Evolutionary conservation across 1,139 yeast species (phyloP), one percentile per base, ranked within the genome.

Genomic region (Lodderomyces elongisporus): DNA sequence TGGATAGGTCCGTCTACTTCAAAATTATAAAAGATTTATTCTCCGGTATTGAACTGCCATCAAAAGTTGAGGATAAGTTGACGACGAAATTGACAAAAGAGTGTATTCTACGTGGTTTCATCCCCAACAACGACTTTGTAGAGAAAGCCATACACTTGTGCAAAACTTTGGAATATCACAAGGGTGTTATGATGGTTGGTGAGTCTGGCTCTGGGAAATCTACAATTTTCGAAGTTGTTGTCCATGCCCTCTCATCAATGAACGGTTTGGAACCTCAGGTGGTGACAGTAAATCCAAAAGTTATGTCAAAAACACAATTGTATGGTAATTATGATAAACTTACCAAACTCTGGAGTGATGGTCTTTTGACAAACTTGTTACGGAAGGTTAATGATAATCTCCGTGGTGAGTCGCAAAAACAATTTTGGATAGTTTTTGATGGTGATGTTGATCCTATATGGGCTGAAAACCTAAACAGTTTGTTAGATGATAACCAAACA

Each of bases 381-480:
- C 64, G 98, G 44, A 70, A 63, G 33, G 70, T 81, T 1, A 63
- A 62, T 7, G 75, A 73, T 5, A 80, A 79, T 44, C 48, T 74
- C 8, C 60, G 83, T 28, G 87, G 85, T 2, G 87, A 80, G 44
- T 53, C 57, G 15, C 48, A 58, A 3, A 77, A 73, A 39, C 58
- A 70, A 2, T 70, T 78, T 14, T 88, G 96, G 95, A 72, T 91
- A 40, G 70, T 89, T 0, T 85, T 91, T 52, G 96, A 89, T 57
- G 95, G 97, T 29, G 96, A 87, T 46, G 76, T 91, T 27, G 97
- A 91, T 51, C 97, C 98, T 0, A 79, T 76, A 34, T 91, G 96
- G 95, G 88, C 88, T 1, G 98, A 91, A 48, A 84, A 84, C 40
- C 62, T 91, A 44, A 91, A 91, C 56, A 82, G 95, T 62, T 93